These are phyloP conservation scores for Rubus idaeus DNA, from an alignment of 306 rosid species.

Conservation along the genomic window DNA sequence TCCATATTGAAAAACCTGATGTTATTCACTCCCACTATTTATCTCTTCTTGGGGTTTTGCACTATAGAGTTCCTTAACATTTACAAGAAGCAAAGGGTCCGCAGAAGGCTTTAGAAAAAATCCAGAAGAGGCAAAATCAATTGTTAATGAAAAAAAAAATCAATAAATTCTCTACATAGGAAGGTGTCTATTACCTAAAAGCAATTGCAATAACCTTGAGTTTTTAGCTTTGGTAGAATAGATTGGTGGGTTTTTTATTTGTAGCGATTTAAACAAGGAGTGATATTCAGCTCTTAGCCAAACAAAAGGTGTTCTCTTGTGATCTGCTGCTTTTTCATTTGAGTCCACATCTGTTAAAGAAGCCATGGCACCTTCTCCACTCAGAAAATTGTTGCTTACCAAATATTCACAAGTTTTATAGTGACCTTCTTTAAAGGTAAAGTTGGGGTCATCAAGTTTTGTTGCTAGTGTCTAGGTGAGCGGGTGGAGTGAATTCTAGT, in stretches of 20 bases:
- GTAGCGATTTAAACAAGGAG: not conserved
- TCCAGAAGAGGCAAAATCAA: not conserved
- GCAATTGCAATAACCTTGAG: not conserved
- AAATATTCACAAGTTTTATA: not conserved
- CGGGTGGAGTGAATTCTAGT: not conserved
- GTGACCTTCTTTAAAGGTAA: conserved; percentile 9
- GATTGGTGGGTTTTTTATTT: not conserved
- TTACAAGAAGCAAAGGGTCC: not conserved
- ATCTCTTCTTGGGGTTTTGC: not conserved
- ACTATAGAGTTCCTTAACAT: not conserved
- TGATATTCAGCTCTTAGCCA: not conserved
- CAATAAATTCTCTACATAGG: not conserved
- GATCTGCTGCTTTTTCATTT: not conserved
- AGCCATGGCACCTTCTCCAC: not conserved
- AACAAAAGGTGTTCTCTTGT: not conserved
- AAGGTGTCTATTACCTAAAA: not conserved
- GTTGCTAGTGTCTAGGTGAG: not conserved
- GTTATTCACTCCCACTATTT: not conserved
- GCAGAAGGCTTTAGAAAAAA: not conserved
- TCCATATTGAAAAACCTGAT: not conserved
- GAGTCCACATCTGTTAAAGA: conserved; percentile 8
- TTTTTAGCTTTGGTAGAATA: not conserved
- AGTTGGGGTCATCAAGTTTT: not conserved
- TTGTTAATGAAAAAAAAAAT: not conserved
- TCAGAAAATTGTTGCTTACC: conserved; percentile 2